Percentiles rank a stretch among this genome's conserved stretches.
Conservation (phyloP, 495 filamentous ascomycete genomes). For the Rusavskia elegans region DNA sequence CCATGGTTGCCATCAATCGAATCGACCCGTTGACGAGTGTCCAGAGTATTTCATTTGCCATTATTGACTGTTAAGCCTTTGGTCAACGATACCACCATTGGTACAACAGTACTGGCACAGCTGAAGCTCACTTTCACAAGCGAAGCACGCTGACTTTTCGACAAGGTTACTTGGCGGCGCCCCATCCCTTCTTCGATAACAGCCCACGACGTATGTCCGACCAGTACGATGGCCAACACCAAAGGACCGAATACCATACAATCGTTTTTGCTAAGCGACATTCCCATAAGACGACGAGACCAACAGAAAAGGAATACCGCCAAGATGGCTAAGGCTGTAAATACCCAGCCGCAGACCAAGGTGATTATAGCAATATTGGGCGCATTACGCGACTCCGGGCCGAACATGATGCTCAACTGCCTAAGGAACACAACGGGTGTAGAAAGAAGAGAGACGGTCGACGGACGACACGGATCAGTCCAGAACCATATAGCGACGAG, state of each 20-base stretch:
- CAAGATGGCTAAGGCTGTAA: neutral
- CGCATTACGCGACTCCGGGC: neutral
- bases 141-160: neutral
- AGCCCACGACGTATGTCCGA: conserved; percentile 1
- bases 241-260: neutral
- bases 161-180: neutral
- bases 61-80: conserved; percentile 8
- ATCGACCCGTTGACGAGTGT: conserved; percentile 13
- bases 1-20: neutral
- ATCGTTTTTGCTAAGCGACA: neutral
- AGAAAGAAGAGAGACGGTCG: too few relatives aligned
- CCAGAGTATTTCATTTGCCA: conserved; percentile 15
- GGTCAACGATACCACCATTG: neutral
- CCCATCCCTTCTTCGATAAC: conserved; percentile 3
- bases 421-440: too few relatives aligned
- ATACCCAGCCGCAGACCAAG: neutral
- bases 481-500: too few relatives aligned
- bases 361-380: neutral
- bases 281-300: neutral
- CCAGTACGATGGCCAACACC: neutral
- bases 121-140: conserved; percentile 1
- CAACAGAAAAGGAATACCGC: neutral
- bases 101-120: neutral
- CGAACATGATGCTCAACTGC: neutral
- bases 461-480: too few relatives aligned